Percentiles rank a stretch among this genome's conserved stretches.
Conservation (phyloP, 1,284 basidiomycete genomes). For the Takashimella koratensis region DNA sequence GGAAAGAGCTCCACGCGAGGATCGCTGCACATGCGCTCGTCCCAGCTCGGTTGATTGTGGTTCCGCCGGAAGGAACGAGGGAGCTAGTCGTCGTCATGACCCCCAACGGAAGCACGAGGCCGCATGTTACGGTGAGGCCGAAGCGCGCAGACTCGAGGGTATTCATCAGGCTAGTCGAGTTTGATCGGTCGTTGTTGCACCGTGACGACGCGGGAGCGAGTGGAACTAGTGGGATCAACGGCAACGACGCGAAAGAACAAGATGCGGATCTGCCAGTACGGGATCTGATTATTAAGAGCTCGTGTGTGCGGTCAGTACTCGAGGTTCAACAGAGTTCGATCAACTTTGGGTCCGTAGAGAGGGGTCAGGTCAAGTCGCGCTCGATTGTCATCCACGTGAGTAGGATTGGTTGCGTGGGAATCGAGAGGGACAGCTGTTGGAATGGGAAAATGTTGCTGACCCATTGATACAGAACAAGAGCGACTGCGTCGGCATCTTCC, state of each 20-base stretch:
- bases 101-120: slow-evolving; percentile 51
- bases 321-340: slow-evolving; percentile 54
- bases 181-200: slow-evolving; percentile 41
- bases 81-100: slow-evolving; percentile 52
- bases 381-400: slow-evolving; percentile 51
- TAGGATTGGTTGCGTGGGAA: neutral
- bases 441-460: neutral
- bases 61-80: slow-evolving; percentile 40
- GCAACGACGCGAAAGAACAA: slow-evolving; percentile 6
- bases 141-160: slow-evolving; percentile 54
- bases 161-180: slow-evolving; percentile 51
- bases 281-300: slow-evolving; percentile 52
- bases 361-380: slow-evolving; percentile 52
- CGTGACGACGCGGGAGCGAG: slow-evolving; percentile 5
- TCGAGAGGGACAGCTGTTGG: too few relatives aligned
- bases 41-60: slow-evolving; percentile 43
- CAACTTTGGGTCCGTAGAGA: slow-evolving; percentile 55
- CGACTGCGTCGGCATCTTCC: slow-evolving; percentile 52
- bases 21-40: slow-evolving; percentile 46
- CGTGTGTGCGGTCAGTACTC: slow-evolving; percentile 50
- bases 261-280: slow-evolving; percentile 51
- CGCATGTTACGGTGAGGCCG: slow-evolving; percentile 49
- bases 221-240: neutral
- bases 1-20: slow-evolving; percentile 48
- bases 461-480: slow-evolving; percentile 43